Evolutionary conservation across 75 land plant genomes (phyloP).

Genomic region (Pseudotsuga menziesii): DNA sequence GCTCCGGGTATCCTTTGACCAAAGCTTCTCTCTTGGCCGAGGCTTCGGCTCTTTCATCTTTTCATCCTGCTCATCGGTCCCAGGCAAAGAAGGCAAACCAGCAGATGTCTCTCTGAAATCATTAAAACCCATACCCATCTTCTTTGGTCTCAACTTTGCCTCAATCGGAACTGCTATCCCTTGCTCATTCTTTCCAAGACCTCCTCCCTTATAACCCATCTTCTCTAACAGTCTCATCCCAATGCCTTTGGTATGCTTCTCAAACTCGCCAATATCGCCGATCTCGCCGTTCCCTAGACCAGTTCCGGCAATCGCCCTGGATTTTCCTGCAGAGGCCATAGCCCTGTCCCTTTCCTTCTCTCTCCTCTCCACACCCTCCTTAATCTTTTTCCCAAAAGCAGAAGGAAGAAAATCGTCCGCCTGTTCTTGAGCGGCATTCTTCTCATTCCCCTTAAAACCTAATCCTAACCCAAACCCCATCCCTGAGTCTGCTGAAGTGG

Average conservation of each 20-base stretch:
- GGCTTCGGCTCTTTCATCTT: conserved; percentile 16
- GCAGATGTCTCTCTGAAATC: conserved; percentile 65
- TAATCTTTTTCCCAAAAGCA: conserved; percentile 78
- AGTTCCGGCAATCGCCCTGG: conserved; percentile 13
- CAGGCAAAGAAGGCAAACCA: conserved; percentile 34
- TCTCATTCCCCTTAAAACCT: conserved; percentile 5
- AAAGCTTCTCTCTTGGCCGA: conserved; percentile 57
- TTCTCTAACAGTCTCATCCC: conserved; percentile 82
- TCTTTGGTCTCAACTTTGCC: conserved; percentile 81
- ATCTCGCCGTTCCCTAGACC: conserved; percentile 20
- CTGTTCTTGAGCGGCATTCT: conserved; percentile 23
- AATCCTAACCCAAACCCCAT: conserved; percentile 23
- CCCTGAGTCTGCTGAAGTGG: not conserved
- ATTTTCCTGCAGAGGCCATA: conserved; percentile 14
- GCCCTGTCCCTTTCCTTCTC: conserved; percentile 58
- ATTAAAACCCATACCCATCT: conserved; percentile 97
- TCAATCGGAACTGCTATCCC: conserved; percentile 87
- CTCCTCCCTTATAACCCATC: conserved; percentile 94
- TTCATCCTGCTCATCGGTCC: conserved; percentile 32
- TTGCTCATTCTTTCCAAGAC: conserved; percentile 87
- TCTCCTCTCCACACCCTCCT: conserved; percentile 69
- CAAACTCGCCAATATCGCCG: conserved; percentile 53
- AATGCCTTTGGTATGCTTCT: conserved; percentile 87
- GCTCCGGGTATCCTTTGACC: conserved; percentile 51
- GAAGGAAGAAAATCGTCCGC: conserved; percentile 61